Conservation (phyloP, 2,329 filamentous ascomycete species). For the Fusarium redolens region DNA sequence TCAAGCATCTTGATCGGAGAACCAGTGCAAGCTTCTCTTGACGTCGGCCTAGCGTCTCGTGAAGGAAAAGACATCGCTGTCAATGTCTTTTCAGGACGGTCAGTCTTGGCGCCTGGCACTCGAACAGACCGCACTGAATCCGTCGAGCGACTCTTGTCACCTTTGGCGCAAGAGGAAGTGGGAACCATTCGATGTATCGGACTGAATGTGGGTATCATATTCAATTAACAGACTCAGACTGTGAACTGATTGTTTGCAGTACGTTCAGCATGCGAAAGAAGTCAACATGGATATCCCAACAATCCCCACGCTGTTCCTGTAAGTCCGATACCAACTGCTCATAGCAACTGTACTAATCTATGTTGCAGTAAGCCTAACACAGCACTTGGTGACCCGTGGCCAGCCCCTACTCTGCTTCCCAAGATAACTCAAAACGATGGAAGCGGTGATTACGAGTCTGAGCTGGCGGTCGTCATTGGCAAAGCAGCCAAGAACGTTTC, state of each 20-base stretch:
- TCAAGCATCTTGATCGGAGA: slow-evolving; percentile 2
- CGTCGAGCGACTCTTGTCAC: neutral
- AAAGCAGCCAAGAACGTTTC: slow-evolving; percentile 13
- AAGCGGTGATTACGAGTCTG: slow-evolving; percentile 11
- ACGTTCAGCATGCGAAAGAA: slow-evolving; percentile 8
- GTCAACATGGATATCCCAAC: slow-evolving; percentile 5
- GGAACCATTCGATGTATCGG: slow-evolving; percentile 13
- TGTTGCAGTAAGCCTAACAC: neutral
- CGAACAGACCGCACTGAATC: neutral
- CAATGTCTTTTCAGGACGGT: neutral
- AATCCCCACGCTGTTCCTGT: slow-evolving; percentile 12
- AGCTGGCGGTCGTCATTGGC: neutral
- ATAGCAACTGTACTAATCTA: fast-evolving
- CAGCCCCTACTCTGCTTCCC: neutral
- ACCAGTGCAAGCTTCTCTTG: neutral
- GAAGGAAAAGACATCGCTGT: neutral
- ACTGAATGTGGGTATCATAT: neutral
- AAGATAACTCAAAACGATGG: slow-evolving; percentile 12
- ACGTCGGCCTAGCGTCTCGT: neutral
- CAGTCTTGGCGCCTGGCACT: neutral
- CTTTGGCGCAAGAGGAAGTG: neutral
- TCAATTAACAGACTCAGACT: fast-evolving
- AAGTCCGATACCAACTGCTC: fast-evolving
- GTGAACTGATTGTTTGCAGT: fast-evolving
- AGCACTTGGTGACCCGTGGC: neutral